Base-by-base conservation (phyloP, 495 filamentous ascomycete genomes). In the Neurospora intermedia region DNA sequence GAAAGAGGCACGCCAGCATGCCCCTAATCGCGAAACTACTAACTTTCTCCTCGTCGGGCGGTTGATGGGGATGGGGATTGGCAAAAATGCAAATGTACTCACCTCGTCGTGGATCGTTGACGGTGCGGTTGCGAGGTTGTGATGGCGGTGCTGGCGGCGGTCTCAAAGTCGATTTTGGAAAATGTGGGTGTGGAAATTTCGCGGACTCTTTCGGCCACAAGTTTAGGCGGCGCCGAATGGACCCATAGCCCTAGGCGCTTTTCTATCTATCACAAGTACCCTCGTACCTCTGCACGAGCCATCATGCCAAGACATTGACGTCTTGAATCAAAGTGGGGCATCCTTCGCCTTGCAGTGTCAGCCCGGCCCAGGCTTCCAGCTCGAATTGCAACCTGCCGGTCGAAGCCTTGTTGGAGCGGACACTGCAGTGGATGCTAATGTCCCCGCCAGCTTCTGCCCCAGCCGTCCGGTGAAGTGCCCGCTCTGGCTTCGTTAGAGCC, bases 121-220 rank as follows among this genome's bases (percentile, higher is more conserved):
- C 73, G 54, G 76, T 74, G 72, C 74, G 76, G 74, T 77, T 76
- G 74, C 74, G 45, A 20, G 59, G 69, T 69, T 54, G 40, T 69
- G 74, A 74, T 78, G 71, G 38, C 69, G 59, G 72, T 62, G 41
- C 69, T 70, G 38, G 70, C 70, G 46, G 46, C 45, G 27, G 66
- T 71, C 62, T 27, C 38, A 41, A 40, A 72, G 40, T 73, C 42
- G 70, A 77, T 78, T 79, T 80, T 76, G 78, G 73, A 76, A 79
- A 80, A 77, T 80, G 79, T 80, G 79, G 79, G 79, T 66, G 54
- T 66, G 54, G 54, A 66, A 66, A 66, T 66, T 66, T 66, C 54
- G 54, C 73, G 79, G 78, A 78, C 77, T 70, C 72, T 75, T 74
- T 77, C 78, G 79, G 78, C 45, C 43, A 23, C 38, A 77, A 59